Evolutionary conservation across 306 rosid species (phyloP), one percentile per base, ranked within the genome.

Genomic region (Nissolia schottii): DNA sequence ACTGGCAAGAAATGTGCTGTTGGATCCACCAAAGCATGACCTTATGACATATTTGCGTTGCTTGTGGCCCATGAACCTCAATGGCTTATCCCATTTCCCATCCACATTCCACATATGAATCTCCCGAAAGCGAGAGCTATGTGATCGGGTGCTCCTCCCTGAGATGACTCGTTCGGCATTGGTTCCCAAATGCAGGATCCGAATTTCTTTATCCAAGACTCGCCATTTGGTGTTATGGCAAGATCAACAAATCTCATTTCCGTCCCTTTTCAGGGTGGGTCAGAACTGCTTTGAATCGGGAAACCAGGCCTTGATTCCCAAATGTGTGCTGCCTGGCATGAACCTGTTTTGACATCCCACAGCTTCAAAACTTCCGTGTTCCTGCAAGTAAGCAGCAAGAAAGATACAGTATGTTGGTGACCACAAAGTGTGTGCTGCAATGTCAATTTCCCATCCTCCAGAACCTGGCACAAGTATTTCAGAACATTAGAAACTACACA

Each of bases 51-150:
- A 87, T 76, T 84, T 84, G 81, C 72, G 71, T 78, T 93, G 97
- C 83, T 70, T 72, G 79, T 79, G 79, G 34, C 83, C 83, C 3
- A 5, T 58, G 37, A 43, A 79, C 57, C 48, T 55, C 62, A 14
- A 15, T 6, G 82, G 78, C 62, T 76, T 81, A 41, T 82, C 81
- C 97, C 88, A 87, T 56, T 87, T 74, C 63, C 90, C 88, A 0
- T 84, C 88, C 71, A 93, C 82, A 73, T 91, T 94, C 97, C 98
- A 93, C 98, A 91, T 83, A 77, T 89, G 98, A 64, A 91, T 72
- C 82, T 53, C 40, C 55, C 16, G 82, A 79, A 57, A 79, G 75
- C 35, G 79, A 79, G 46, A 79, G 46, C 2, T 78, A 79, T 48
- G 82, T 79, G 70, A 79, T 72, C 1, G 78, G 53, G 82, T 87